Evolutionary conservation across 1,284 basidiomycete species (phyloP).

Genomic region (Malassezia globosa): DNA sequence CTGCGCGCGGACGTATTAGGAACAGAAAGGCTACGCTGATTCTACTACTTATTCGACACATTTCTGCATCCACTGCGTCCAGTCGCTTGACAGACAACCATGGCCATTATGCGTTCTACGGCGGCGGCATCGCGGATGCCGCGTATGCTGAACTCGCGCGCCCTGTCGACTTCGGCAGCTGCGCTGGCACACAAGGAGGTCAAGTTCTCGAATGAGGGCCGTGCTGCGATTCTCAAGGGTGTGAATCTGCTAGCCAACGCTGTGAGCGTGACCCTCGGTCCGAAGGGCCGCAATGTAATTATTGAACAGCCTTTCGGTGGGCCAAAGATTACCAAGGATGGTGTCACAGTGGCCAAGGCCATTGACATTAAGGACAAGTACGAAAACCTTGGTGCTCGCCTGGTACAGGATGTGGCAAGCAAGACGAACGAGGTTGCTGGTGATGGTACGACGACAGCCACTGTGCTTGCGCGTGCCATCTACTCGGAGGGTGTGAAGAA

Average conservation of each 20-base stretch:
- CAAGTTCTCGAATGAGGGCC: constrained; percentile 89
- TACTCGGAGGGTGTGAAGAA: constrained; percentile 99
- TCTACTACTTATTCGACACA: not conserved
- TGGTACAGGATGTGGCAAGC: constrained; percentile 86
- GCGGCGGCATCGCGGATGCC: constrained; percentile 25
- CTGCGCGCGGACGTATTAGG: not conserved
- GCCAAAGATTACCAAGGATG: constrained; percentile 96
- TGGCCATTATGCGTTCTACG: constrained; percentile 34
- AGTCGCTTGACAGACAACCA: too few species aligned
- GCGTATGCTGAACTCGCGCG: constrained; percentile 24
- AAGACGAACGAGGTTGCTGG: constrained; percentile 97
- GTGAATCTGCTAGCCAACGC: constrained; percentile 75
- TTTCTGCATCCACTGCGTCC: not conserved
- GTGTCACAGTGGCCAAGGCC: constrained; percentile 93
- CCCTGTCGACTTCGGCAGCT: constrained; percentile 31
- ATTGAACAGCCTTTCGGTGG: constrained; percentile 96
- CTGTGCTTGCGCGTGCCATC: constrained; percentile 89
- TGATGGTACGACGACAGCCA: constrained; percentile 95
- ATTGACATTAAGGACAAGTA: constrained; percentile 91
- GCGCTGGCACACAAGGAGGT: constrained; percentile 65
- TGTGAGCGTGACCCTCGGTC: constrained; percentile 80
- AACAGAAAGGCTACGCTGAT: not conserved
- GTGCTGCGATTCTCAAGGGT: constrained; percentile 84
- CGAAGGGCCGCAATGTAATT: constrained; percentile 97
- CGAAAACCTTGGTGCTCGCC: constrained; percentile 95